Percentiles rank a stretch among this genome's conserved stretches.
Evolutionary conservation across 768 basidiomycete genomes (phyloP).

Genomic region (Lanmaoa pseudosensibilis): DNA sequence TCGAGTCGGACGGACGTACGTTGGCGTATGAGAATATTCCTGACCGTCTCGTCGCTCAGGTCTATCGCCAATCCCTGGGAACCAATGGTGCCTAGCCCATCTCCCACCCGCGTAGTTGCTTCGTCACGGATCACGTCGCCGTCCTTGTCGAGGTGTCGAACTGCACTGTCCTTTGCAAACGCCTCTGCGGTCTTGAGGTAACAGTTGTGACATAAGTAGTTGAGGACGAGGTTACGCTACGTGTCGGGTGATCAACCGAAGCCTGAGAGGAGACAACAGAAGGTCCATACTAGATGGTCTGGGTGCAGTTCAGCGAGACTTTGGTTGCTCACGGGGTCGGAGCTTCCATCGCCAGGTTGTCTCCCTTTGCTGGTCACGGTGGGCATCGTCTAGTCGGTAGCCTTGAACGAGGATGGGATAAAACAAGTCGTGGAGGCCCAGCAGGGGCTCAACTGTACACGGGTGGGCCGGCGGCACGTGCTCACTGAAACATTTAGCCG

Average conservation of each 20-base stretch:
- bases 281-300: constrained; percentile 43
- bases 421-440: neutral
- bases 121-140: constrained; percentile 55
- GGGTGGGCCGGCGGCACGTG: constrained; percentile 17
- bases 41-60: constrained; percentile 41
- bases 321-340: constrained; percentile 20
- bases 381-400: constrained; percentile 19
- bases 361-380: constrained; percentile 19
- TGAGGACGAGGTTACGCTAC: constrained; percentile 68
- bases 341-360: constrained; percentile 4
- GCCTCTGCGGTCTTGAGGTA: constrained; percentile 70
- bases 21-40: constrained; percentile 52
- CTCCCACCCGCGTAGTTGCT: constrained; percentile 21
- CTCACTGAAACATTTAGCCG: constrained; percentile 3
- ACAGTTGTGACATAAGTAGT: constrained; percentile 75
- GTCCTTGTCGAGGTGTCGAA: constrained; percentile 65
- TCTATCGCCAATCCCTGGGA: constrained; percentile 23
- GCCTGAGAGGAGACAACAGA: neutral
- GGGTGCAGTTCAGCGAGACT: constrained; percentile 37
- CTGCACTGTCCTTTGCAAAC: constrained; percentile 62
- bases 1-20: constrained; percentile 37
- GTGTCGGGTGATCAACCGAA: constrained; percentile 4
- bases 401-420: neutral
- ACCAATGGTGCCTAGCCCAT: neutral
- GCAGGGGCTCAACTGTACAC: neutral